Evolutionary conservation across 73 alveolate species (phyloP).

Genomic region (Stentor coeruleus): DNA sequence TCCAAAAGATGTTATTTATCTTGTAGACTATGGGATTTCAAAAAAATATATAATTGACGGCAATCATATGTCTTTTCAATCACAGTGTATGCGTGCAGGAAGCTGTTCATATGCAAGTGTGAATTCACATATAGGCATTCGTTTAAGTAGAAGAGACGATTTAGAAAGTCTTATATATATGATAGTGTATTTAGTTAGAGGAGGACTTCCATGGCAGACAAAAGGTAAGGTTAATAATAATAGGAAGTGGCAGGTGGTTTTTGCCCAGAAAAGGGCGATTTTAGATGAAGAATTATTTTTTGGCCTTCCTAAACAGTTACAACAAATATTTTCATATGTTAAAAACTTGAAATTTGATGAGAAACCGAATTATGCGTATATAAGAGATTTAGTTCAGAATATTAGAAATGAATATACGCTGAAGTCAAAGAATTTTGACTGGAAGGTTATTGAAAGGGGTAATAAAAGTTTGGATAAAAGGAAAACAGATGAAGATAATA

Average conservation of each 20-base stretch:
- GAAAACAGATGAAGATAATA: no score
- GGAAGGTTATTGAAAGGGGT: no score
- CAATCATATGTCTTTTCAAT: conserved; percentile 4
- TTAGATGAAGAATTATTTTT: neutral
- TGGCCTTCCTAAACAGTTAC: neutral
- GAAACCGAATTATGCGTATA: neutral
- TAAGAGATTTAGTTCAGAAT: neutral
- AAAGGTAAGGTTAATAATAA: neutral
- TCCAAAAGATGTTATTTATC: neutral
- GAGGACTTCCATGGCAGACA: neutral
- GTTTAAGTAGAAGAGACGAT: conserved; percentile 18
- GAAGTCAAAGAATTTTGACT: no score
- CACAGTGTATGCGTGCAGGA: neutral
- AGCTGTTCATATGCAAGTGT: neutral
- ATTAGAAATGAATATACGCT: neutral
- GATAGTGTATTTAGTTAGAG: neutral
- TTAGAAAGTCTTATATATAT: neutral
- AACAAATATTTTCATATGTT: neutral
- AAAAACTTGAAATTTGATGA: conserved; percentile 17
- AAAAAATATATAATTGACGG: neutral
- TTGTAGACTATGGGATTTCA: conserved; percentile 15
- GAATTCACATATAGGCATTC: neutral
- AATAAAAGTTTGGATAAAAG: no score
- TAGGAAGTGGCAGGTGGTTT: neutral
- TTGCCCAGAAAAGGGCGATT: neutral